Base-by-base conservation (phyloP, 2,329 filamentous ascomycete species). In the Arthroderma sp. region DNA sequence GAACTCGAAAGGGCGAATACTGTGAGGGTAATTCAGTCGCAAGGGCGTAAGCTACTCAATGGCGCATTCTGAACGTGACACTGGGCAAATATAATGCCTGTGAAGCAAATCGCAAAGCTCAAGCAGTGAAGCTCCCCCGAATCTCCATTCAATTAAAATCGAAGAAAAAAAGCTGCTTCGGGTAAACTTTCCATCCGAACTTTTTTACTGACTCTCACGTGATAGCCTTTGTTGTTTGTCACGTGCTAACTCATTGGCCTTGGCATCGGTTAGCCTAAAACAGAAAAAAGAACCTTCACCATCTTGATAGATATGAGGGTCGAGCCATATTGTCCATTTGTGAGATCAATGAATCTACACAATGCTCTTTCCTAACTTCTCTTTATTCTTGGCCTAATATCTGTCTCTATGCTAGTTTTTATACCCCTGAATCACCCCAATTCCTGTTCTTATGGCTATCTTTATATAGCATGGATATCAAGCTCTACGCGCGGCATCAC, bases 101-200 rank as follows among this genome's bases (percentile, higher is more conserved):
- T 15, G 28, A 33, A 31, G 47, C 47, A 51, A 11, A 31, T 17
- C n/a, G 47, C 23, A 33, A 7, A 31, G 47, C 25, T 33, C 41
- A 15, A 47, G 13, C 8, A 25, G 9, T 33, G n/a, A 25, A 33
- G 33, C 11, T 25, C 33, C 28, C n/a, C 6, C 33, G 15, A 51
- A 51, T n/a, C 9, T 51, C 44, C 15, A 43, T 17, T 17, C 28
- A n/a, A 51, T 17, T 13, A 17, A 28, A 23, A 51, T 51, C 28
- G 7, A 33, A 49, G 37, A 54, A 54, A 54, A 54, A 54, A 54
- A 54, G 52, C 9, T 54, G n/a, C 9, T 23, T 54, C 31, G 51
- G 52, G 53, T 58, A 56, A 56, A 58, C 43, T 49, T 33, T 31
- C 23, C 15, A 17, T 38, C 35, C 35, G 25, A 51, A 11, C 15